Base-by-base conservation (phyloP, 331 rosid genomes). In the Prunus yedoensis region DNA sequence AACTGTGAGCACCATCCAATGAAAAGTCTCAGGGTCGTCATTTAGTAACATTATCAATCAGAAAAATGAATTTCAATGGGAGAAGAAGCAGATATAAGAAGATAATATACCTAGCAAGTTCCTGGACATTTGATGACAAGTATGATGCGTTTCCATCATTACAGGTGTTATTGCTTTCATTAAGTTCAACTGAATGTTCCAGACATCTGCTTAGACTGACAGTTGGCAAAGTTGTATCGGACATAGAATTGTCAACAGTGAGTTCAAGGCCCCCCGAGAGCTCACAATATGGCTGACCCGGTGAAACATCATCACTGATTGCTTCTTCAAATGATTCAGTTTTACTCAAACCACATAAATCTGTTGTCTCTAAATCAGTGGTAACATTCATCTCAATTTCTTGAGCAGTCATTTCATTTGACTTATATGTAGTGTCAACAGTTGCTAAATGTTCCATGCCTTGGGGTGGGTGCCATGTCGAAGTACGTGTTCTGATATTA, bases 391-490 rank as follows among this genome's bases (percentile, higher is more conserved):
- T 66, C 77, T 80, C 85, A 54, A 76, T 64, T 67, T 35, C 73
- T 67, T 58, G 78, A 9, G 78, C 21, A 79, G n/a, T 38, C 14
- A 27, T 35, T 74, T 79, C 76, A 41, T 84, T 87, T 28, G 17
- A 43, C 38, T 78, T 73, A 38, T 43, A 67, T 28, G 56, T 70
- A 27, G 18, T 5, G 27, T 75, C 87, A 65, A 53, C 69, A 61
- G 25, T 68, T 77, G 83, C 85, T 50, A 89, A 76, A 79, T 87
- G 83, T 70, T 89, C 96, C 92, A 89, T 83, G 79, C 94, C 97
- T 63, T 56, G 74, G 58, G 97, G 97, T 60, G 92, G 86, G 53
- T 75, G 69, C 97, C 99, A 95, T 14, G 94, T 89, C 32, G 96
- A 90, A 75, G 75, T 77, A 49, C 77, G 79, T 54, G 94, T 83